Percentiles rank a stretch among this genome's conserved stretches.
Evolutionary conservation across 2,329 filamentous ascomycete species (phyloP).

Genomic region (Fusarium zealandicum): DNA sequence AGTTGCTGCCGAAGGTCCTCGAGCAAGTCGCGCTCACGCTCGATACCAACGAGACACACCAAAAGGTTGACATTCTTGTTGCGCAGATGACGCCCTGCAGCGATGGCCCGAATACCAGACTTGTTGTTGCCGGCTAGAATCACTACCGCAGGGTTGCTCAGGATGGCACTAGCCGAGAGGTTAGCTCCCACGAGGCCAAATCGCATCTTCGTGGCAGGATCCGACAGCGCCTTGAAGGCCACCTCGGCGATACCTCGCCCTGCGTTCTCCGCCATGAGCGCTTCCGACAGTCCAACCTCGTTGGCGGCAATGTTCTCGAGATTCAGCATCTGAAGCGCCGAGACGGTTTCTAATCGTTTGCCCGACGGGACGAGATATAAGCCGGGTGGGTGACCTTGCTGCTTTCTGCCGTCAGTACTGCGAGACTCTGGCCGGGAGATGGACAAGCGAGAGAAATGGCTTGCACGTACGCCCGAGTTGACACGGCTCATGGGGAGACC

Average conservation of each 20-base stretch:
- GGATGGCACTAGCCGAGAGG: conserved; percentile 41
- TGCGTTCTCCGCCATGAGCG: conserved; percentile 91
- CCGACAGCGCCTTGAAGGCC: conserved; percentile 71
- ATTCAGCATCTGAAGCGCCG: conserved; percentile 85
- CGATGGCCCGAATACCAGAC: conserved; percentile 82
- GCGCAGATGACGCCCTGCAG: conserved; percentile 84
- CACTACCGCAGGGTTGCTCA: conserved; percentile 59
- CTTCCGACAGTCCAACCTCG: conserved; percentile 85
- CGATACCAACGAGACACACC: conserved; percentile 83
- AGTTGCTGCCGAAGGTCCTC: conserved; percentile 83
- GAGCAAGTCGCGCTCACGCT: conserved; percentile 81
- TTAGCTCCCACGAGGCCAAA: conserved; percentile 53
- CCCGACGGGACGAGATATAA: conserved; percentile 64
- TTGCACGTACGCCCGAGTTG: conserved; percentile 55
- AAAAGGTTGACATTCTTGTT: conserved; percentile 84
- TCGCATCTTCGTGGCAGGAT: conserved; percentile 65
- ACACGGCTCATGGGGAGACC: conserved; percentile 55
- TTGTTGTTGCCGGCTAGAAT: conserved; percentile 97
- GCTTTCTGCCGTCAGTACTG: conserved; percentile 47
- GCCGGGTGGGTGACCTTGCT: conserved; percentile 51
- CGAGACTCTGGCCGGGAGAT: conserved; percentile 43
- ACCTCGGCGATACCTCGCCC: conserved; percentile 89
- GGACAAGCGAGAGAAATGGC: conserved; percentile 43
- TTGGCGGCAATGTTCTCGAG: conserved; percentile 90
- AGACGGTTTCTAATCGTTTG: conserved; percentile 67